Base-by-base conservation (phyloP, 495 filamentous ascomycete genomes). In the Trichocladium uniseriatum region DNA sequence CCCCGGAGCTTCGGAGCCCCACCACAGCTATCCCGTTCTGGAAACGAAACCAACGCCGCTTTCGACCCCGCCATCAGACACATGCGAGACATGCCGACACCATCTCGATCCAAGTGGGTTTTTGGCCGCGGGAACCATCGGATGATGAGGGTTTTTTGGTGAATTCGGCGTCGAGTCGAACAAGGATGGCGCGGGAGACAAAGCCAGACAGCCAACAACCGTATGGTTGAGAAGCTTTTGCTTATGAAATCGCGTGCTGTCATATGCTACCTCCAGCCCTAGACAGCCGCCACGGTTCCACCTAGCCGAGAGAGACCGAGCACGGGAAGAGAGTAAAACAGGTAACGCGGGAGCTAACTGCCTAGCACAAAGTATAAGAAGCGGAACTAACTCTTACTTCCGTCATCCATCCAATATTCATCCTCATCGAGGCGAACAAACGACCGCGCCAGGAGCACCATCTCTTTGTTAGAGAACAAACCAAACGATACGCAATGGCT, bases 401-500 rank as follows among this genome's bases (percentile, higher is more conserved):
- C 27, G 5, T 29, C 5, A 29, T 29, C 27, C 27, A 10, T 29
- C 27, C 27, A 10, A 29, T 10, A 29, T n/a, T n/a, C n/a, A n/a
- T 8, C 24, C 24, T 3, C 24, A 8, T 27, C 24, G 4, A 27
- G 8, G 24, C 24, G 24, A 27, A 8, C 24, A 3, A n/a, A 3
- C 24, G 24, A 27, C 24, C 3, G 3, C 24, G 24, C 24, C 24
- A 27, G 24, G 24, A 27, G 8, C 24, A 27, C 24, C 24, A 27
- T 27, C 24, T n/a, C n/a, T n/a, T n/a, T n/a, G n/a, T n/a, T n/a
- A n/a, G n/a, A n/a, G n/a, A 27, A 27, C 24, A 27, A 27, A 27
- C 24, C 8, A 27, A n/a, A n/a, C n/a, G n/a, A n/a, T n/a, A n/a
- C n/a, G 24, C 32, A 42, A 75, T 75, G 71, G 66, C 73, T 27